phyloP scores from a whole-genome alignment of 1,284 basidiomycete genomes.

The Ustilago shanxiensis region DNA sequence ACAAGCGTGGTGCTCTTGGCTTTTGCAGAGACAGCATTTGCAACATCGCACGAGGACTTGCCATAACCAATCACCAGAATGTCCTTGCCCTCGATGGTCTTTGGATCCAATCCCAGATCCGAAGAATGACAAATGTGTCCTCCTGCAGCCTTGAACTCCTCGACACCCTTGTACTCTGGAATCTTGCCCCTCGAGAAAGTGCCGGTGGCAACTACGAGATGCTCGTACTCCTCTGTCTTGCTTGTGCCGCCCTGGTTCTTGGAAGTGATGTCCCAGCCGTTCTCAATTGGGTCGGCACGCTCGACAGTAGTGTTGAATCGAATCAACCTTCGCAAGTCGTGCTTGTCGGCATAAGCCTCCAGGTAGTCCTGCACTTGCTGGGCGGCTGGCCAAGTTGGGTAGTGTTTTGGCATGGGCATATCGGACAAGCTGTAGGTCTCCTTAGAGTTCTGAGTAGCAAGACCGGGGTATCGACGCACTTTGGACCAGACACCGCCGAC shows the following conservation, averaged over 20 bases:
- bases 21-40: conserved; percentile 50
- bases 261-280: conserved; percentile 36
- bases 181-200: conserved; percentile 55
- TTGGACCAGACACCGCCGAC: conserved; percentile 57
- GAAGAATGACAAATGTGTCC: conserved; percentile 56
- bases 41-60: conserved; percentile 60
- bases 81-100: conserved; percentile 46
- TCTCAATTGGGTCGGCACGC: conserved; percentile 15
- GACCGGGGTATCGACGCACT: conserved; percentile 54
- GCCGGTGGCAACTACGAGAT: conserved; percentile 57
- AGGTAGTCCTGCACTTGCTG: conserved; percentile 62
- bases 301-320: conserved; percentile 46
- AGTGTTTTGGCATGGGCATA: conserved; percentile 59
- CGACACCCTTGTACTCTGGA: conserved; percentile 50
- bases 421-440: conserved; percentile 60
- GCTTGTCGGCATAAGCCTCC: conserved; percentile 50
- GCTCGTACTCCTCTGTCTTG: conserved; percentile 20
- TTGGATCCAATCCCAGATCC: conserved; percentile 29
- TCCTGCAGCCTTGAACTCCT: conserved; percentile 47
- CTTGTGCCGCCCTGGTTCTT: conserved; percentile 1
- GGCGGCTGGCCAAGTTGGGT: conserved; percentile 58
- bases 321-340: conserved; percentile 43
- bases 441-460: conserved; percentile 62
- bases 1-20: conserved; percentile 53
- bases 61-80: conserved; percentile 62